Conservation (phyloP, 306 rosid species). For the Crotalaria pallida region DNA sequence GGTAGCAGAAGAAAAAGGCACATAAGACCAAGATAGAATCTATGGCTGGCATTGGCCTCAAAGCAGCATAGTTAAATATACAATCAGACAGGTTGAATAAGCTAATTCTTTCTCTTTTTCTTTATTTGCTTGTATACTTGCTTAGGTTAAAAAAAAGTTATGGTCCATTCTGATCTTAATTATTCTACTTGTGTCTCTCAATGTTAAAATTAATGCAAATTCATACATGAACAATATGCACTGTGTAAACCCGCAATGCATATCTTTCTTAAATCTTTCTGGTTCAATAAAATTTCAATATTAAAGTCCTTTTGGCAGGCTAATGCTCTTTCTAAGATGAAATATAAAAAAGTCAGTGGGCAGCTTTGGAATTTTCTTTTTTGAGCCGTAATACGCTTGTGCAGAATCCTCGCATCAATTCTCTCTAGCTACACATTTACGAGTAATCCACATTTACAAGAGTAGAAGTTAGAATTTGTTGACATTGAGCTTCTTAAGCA, state of each 20-base stretch:
- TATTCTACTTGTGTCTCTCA: neutral
- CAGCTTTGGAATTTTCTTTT: neutral
- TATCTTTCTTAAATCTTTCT: neutral
- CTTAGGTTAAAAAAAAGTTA: neutral
- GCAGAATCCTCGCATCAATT: neutral
- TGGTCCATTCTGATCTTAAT: neutral
- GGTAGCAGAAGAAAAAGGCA: conserved; percentile 38
- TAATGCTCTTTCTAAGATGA: neutral
- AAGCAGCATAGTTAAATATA: neutral
- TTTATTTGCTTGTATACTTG: neutral
- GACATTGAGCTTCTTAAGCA: neutral
- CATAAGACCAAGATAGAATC: neutral
- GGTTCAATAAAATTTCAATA: neutral
- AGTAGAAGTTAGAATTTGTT: neutral
- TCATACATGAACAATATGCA: neutral
- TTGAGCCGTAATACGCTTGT: neutral
- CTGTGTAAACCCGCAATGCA: neutral
- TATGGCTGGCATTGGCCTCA: neutral
- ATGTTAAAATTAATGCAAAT: neutral
- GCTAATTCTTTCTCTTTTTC: neutral
- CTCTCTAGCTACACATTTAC: conserved; percentile 1
- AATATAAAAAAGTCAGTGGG: neutral
- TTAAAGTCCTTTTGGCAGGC: neutral
- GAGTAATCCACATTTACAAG: too few species aligned
- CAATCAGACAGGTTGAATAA: neutral